Base-by-base conservation (phyloP, 257 asterid genomes). In the Sherardia arvensis region DNA sequence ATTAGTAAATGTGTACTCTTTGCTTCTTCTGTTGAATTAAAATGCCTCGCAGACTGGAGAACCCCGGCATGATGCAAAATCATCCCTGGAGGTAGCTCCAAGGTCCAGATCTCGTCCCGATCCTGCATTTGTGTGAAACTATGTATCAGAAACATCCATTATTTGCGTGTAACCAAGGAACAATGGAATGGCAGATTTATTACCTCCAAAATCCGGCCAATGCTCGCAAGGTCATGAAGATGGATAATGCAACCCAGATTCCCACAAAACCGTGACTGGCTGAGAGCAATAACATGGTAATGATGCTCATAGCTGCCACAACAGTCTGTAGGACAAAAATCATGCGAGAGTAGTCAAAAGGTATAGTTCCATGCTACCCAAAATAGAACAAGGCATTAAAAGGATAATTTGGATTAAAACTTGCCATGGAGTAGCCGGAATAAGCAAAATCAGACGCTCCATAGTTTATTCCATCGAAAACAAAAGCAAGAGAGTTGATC, bases 341-440 rank as follows among this genome's bases (percentile, higher is more conserved):
- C 18, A 14, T 2, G 28, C 5, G 26, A 54, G 23, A 69, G 57
- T 18, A 5, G 12, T 0, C 34, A n/a, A 29, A 28, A 18, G 34
- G 5, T 23, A 14, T 27, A 18, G 4, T 45, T 27, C 27, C 28
- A 8, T 63, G 17, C 51, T 43, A 43, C 51, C 17, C 25, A 49
- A 38, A 61, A 34, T n/a, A 23, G 36, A 22, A 27, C 8, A 27
- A 23, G 34, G 18, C 27, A 25, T 23, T 25, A 20, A 22, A 53
- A 32, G 15, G 33, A 23, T 22, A 53, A 53, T 9, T 54, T 53
- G 68, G 34, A 15, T 9, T 10, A 36, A 32, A 65, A 75, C 79
- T 76, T 82, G 69, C 85, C 85, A 84, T 79, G 70, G 84, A 82
- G 73, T 77, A 76, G 1, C 81, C 86, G 11, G 88, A 75, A 65